phyloP scores from a whole-genome alignment of 768 basidiomycete genomes.

The Rhizopogon salebrosus region DNA sequence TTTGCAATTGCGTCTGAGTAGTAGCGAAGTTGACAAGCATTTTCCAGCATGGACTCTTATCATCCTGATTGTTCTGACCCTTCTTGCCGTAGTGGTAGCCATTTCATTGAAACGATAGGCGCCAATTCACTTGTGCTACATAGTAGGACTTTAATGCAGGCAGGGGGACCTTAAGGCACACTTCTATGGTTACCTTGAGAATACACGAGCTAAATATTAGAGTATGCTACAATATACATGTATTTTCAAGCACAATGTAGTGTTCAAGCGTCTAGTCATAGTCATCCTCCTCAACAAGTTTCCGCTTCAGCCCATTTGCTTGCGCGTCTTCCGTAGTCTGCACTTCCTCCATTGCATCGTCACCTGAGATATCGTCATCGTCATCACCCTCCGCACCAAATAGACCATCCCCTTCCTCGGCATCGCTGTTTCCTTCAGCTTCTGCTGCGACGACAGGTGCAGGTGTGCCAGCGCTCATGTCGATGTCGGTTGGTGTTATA shows the following conservation, averaged over 20 bases:
- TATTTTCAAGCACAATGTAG: not conserved
- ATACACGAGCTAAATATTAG: constrained; percentile 24
- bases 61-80: constrained; percentile 36
- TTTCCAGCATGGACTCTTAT: constrained; percentile 34
- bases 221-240: constrained; percentile 12
- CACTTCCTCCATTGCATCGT: constrained; percentile 78
- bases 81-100: constrained; percentile 40
- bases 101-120: constrained; percentile 29
- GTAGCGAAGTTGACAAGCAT: constrained; percentile 5
- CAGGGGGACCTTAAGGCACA: constrained; percentile 1
- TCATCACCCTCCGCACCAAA: constrained; percentile 74
- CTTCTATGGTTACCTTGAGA: not conserved
- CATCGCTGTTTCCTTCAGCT: constrained; percentile 65
- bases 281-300: constrained; percentile 83
- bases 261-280: constrained; percentile 49
- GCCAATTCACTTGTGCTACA: not conserved
- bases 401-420: constrained; percentile 70
- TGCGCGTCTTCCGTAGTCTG: constrained; percentile 43
- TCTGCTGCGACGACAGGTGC: constrained; percentile 29
- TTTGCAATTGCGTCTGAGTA: constrained; percentile 7
- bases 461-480: constrained; percentile 46
- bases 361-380: constrained; percentile 35
- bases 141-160: not conserved
- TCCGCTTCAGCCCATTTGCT: constrained; percentile 69
- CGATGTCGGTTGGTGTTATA: constrained; percentile 60